These are phyloP conservation scores for Cladosporium velox DNA, from an alignment of 2,329 filamentous ascomycete species.

Conservation along the genomic window DNA sequence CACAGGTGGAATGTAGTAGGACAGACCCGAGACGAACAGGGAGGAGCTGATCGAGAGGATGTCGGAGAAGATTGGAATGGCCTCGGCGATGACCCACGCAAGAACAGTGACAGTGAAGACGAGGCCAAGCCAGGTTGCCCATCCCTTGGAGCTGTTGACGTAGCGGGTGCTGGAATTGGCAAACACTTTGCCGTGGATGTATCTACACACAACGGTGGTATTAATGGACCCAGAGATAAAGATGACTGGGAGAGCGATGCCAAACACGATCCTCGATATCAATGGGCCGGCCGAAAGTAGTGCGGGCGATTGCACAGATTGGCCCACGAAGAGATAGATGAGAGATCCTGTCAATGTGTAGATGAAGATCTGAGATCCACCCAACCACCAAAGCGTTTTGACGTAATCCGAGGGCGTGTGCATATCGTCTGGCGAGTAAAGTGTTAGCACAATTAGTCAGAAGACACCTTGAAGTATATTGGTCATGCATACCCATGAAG, in stretches of 20 bases:
- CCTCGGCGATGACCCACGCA: constrained; percentile 67
- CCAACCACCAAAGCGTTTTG: constrained; percentile 58
- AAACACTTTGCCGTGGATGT: constrained; percentile 65
- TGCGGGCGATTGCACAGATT: constrained; percentile 62
- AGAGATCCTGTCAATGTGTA: constrained; percentile 66
- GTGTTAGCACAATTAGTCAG: neutral
- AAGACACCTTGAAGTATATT: neutral
- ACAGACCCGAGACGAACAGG: constrained; percentile 66
- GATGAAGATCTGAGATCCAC: constrained; percentile 60
- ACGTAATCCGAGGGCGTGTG: constrained; percentile 61
- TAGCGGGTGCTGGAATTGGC: constrained; percentile 53
- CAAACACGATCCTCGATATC: constrained; percentile 66
- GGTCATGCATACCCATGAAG: constrained; percentile 50
- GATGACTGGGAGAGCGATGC: constrained; percentile 68
- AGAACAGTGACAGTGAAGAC: constrained; percentile 58
- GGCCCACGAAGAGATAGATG: constrained; percentile 66
- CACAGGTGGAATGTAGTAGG: constrained; percentile 30
- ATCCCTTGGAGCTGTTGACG: constrained; percentile 43
- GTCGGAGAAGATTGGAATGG: constrained; percentile 68
- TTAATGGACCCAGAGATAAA: constrained; percentile 71
- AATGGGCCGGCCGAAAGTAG: constrained; percentile 59
- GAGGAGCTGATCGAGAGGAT: constrained; percentile 63
- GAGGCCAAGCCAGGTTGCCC: constrained; percentile 61
- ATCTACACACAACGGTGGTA: constrained; percentile 50
- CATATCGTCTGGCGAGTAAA: constrained; percentile 50